Evolutionary conservation across 2,329 filamentous ascomycete genomes (phyloP), one percentile per base, ranked within the genome.

Genomic region (Neurospora sp.): DNA sequence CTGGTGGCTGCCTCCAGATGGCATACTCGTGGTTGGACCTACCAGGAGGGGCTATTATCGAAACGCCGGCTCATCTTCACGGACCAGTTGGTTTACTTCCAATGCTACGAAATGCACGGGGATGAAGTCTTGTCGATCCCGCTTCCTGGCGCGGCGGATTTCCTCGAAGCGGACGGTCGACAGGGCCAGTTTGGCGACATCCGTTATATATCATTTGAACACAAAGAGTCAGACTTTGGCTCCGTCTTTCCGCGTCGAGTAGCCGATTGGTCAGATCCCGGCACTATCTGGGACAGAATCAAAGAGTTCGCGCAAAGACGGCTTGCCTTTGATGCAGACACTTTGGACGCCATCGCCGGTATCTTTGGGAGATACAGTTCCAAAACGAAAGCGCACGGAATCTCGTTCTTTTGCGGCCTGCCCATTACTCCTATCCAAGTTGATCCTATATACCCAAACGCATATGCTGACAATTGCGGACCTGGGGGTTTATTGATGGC

Each of bases 11-110:
- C 23, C 3, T 70, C 69, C 7, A 66, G 62, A 36, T 71, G 70
- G 70, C 8, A 17, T 13, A 66, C 66, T 10, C 62, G 70, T 11
- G 70, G 62, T 4, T 66, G 69, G 71, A 69, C 70, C 10, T 71
- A 66, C 17, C 71, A 72, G 17, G 71, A 72, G 17, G 71, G 19
- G 2, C 3, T 70, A 1, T 38, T 72, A 1, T 70, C 71, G 1
- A 19, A 39, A 19, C 66, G 71, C 9, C 38, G 52, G 15, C 66
- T 72, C 5, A 36, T 72, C 8, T 71, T 72, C 3, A 72, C 71
- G 1, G 69, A 71, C 10, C 1, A 33, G 2, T 23, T 67, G 39
- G 52, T 66, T 3, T 72, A 70, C 66, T 72, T 67, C 17, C 42
- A 70, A 5, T 72, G 68, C 46, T 46, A 71, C 33, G 43, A 52